Evolutionary conservation across 345 rosid genomes (phyloP), one percentile per base, ranked within the genome.

Genomic region (Boechera stricta): DNA sequence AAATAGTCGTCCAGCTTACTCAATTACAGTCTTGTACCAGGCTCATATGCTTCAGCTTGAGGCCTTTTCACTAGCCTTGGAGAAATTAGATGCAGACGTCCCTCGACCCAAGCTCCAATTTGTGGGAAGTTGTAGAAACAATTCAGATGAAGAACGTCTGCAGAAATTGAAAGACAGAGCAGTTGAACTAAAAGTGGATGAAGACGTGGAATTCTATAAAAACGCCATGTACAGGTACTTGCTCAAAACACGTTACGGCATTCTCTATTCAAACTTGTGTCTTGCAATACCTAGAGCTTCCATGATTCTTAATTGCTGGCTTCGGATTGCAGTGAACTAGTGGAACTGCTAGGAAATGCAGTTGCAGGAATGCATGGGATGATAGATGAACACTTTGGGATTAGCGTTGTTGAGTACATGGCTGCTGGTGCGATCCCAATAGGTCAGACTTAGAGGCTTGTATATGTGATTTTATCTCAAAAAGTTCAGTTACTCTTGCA

Each of bases 361-460:
- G 85, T 84, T 68, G 92, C 86, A 1, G 98, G 98, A 71, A 69
- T 91, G 61, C 98, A 91, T 64, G 88, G 92, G 10, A 92, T 92
- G 97, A 85, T 76, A 70, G 96, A 92, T 32, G 98, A 95, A 86
- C 98, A 92, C 73, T 89, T 95, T 72, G 99, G 98, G 67, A 92
- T 92, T 7, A 77, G 95, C 6, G 93, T 92, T 52, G 99, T 92
- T 18, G 96, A 92, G 83, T 95, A 85, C 73, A 95, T 95, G 97
- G 96, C 94, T 74, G 97, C 97, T 2, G 99, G 98, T 9, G 93
- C 97, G 47, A 86, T 95, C 68, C 98, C 99, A 47, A 91, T 92
- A n/a, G 97, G 97, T 95, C 41, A 28, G 82, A 56, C 10, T 18
- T 51, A 10, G 55, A 31, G 31, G 16, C 64, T 44, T 55, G 29